Conservation (phyloP, 2,329 filamentous ascomycete species). For the Aureobasidium uvarum region DNA sequence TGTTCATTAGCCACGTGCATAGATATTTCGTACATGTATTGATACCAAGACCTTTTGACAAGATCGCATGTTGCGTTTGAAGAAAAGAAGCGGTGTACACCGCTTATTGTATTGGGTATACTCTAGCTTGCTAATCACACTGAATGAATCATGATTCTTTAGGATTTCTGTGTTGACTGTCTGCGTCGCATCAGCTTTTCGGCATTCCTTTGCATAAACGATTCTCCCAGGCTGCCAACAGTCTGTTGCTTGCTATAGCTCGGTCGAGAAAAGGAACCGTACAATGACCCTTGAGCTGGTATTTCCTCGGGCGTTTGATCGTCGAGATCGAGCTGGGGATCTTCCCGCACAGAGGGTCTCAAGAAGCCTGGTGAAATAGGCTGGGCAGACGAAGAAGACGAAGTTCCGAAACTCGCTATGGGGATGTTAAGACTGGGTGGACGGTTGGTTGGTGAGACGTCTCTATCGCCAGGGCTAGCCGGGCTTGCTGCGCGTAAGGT, state of each 20-base stretch:
- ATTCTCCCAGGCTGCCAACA: constrained; percentile 38
- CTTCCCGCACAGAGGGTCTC: constrained; percentile 35
- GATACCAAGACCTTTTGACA: not conserved
- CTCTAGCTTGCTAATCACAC: not conserved
- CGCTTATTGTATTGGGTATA: not conserved
- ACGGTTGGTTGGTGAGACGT: not conserved
- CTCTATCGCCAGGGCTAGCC: not conserved
- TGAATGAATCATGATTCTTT: not conserved
- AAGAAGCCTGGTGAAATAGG: constrained; percentile 39
- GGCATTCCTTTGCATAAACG: constrained; percentile 39
- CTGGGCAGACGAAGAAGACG: constrained; percentile 33
- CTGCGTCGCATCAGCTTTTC: constrained; percentile 33
- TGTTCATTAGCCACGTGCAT: not conserved
- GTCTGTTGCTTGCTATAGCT: constrained; percentile 19
- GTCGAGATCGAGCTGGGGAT: constrained; percentile 35
- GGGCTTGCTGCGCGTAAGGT: constrained; percentile 22
- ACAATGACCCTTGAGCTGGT: constrained; percentile 32
- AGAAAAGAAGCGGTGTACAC: constrained; percentile 1
- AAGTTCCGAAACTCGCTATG: constrained; percentile 33
- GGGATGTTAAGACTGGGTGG: constrained; percentile 27
- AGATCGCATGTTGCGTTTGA: not conserved
- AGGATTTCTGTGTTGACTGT: not conserved
- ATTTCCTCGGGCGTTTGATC: constrained; percentile 31
- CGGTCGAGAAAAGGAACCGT: constrained; percentile 23
- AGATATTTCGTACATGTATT: not conserved